Evolutionary conservation across 805 yeast species (phyloP), one percentile per base, ranked within the genome.

Genomic region (Schizosaccharomyces japonicus): DNA sequence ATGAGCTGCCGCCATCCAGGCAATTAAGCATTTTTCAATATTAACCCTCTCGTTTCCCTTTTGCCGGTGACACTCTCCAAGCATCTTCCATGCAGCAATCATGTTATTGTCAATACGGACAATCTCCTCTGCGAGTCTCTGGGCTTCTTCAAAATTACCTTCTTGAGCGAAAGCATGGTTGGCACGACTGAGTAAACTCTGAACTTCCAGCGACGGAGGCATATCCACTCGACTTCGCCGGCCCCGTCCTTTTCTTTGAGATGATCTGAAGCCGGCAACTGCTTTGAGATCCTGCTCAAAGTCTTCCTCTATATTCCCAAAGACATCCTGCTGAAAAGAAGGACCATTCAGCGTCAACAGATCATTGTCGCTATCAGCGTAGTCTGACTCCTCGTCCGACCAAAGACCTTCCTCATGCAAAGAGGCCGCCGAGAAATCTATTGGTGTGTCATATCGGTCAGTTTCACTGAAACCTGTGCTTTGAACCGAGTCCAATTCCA

Each of bases 1-100:
- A 57, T 76, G 80, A 0, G 94, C 85, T 27, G 93, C 90, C 48
- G 80, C 56, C 54, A 80, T 64, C 94, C 95, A 75, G 45, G 79
- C 71, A 56, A 75, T 75, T 58, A 93, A 76, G 58, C 93, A 73
- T 56, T 80, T 78, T 52, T 76, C 73, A 46, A 70, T 61, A 36
- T 36, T 36, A 7, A 36, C 42, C 26, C 23, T 36, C 26, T 23
- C 42, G 27, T 36, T 36, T 7, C 42, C 42, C 23, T 27, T 36
- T 17, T 36, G 42, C 5, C 42, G 42, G 23, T 36, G 42, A 19
- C 42, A 36, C 44, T 75, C 66, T 1, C 83, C 85, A 42, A 84
- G 63, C 0, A 92, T 80, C 55, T 80, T 78, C 65, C 85, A 85
- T 0, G 95, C 95, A 42, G 80, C 74, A 59, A 73, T 78, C 58